Percentiles rank a stretch among this genome's conserved stretches.
These are phyloP conservation scores for Ramaria sp. DNA, from an alignment of 768 basidiomycete species.

Conservation along the genomic window DNA sequence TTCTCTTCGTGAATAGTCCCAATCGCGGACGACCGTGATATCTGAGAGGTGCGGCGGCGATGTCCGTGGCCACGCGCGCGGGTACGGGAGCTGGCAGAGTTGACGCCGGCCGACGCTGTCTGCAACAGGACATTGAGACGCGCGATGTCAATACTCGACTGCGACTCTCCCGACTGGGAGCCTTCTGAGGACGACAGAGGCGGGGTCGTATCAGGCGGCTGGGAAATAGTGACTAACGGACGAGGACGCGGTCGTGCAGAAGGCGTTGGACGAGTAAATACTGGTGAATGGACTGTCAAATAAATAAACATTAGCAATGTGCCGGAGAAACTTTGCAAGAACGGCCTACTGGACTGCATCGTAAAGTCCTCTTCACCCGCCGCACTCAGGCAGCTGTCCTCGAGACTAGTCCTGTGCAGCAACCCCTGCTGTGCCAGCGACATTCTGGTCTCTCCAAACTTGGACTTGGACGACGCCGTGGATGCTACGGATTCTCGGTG, in stretches of 20 bases:
- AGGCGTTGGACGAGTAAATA: slow-evolving; percentile 51
- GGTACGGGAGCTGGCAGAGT: slow-evolving; percentile 23
- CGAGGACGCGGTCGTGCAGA: slow-evolving; percentile 44
- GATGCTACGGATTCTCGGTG: slow-evolving; percentile 61
- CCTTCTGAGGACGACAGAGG: slow-evolving; percentile 53
- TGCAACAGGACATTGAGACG: slow-evolving; percentile 48
- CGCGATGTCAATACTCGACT: slow-evolving; percentile 66
- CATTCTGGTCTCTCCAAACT: slow-evolving; percentile 63
- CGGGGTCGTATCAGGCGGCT: slow-evolving; percentile 24
- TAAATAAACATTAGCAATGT: slow-evolving; percentile 10
- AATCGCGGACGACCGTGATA: slow-evolving; percentile 52
- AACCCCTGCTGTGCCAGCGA: slow-evolving; percentile 51
- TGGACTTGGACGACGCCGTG: slow-evolving; percentile 43
- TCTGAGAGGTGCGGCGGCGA: slow-evolving; percentile 55
- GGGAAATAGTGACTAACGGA: slow-evolving; percentile 16
- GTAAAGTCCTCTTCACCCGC: slow-evolving; percentile 51
- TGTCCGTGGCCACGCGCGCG: slow-evolving; percentile 54
- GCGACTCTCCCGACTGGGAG: slow-evolving; percentile 59
- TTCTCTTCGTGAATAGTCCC: slow-evolving; percentile 74
- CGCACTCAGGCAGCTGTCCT: slow-evolving; percentile 52
- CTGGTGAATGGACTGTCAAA: slow-evolving; percentile 34
- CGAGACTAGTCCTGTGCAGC: slow-evolving; percentile 54
- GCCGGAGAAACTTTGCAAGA: background rate
- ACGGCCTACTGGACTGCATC: slow-evolving; percentile 35
- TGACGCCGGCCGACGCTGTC: slow-evolving; percentile 40